Base-by-base conservation (phyloP, 2,329 filamentous ascomycete species). In the Meredithiella fracta region DNA sequence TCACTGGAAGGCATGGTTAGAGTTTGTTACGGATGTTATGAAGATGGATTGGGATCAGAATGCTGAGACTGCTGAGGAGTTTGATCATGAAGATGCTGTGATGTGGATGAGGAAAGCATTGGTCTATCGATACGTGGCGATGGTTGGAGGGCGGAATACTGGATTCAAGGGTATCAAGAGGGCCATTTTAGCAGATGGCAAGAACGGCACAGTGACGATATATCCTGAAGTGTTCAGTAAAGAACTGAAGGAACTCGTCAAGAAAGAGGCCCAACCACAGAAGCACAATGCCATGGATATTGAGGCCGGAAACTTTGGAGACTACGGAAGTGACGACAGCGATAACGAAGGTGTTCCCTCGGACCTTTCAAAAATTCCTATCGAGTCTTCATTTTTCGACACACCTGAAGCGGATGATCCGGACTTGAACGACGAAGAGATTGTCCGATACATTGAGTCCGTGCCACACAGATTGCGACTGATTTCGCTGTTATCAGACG, bases 1-100 rank as follows among this genome's bases (percentile, higher is more conserved):
- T 52, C 77, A 82, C 64, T 97, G 90, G 89, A 80, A 76, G 62
- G 68, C 79, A 6, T 95, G 88, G 85, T 72, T 97, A 14, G 77
- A 82, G 34, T 82, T 85, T 59, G 84, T 95, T 75, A 67, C 94
- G 3, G 84, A 90, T 62, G 79, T 85, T 5, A 70, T 96, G 11
- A 83, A 92, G 61, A 71, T 73, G 2, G 86, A 94, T 62, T 81
- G 85, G 66, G 66, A 74, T 4, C 65, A 75, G 53, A 37, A 52
- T 52, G 20, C 17, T 8, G 26, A 23, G 20, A 69, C 72, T 7
- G 42, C 31, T 11, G 53, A 58, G n/a, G 40, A 49, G 40, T 34
- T 54, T 2, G 17, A 15, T 5, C 25, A 54, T 25, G 29, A 38
- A 14, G 31, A 54, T 3, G 23, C 38, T 20, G 2, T 47, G 9